Conservation (phyloP, 148 eudicot genomes). For the Cornus florida region DNA sequence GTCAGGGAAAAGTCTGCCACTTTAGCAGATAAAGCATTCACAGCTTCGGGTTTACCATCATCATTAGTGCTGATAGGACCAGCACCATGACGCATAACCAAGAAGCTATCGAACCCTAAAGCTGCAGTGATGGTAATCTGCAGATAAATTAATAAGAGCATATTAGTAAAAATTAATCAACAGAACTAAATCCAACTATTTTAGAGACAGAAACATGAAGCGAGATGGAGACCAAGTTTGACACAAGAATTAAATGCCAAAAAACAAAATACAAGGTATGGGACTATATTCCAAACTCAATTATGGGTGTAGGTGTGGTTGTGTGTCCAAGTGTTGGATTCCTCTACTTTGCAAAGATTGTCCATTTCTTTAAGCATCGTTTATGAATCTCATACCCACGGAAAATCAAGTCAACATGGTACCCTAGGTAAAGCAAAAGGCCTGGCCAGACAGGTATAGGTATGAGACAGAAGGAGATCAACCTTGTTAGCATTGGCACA, state of each 20-base stretch:
- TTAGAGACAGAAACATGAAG: background rate
- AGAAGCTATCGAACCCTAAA: conserved; percentile 90
- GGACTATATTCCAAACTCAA: too few relatives aligned
- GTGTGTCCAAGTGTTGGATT: background rate
- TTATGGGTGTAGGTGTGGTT: background rate
- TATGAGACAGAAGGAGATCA: background rate
- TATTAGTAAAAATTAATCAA: background rate
- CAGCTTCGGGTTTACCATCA: conserved; percentile 25
- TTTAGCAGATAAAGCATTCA: conserved; percentile 35
- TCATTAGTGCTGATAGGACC: conserved; percentile 45
- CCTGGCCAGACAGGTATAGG: background rate
- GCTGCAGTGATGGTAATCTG: conserved; percentile 86
- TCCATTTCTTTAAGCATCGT: background rate
- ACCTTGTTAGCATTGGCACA: conserved; percentile 82
- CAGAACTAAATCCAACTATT: background rate
- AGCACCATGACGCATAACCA: conserved; percentile 97
- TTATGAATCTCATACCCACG: background rate
- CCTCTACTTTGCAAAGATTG: background rate
- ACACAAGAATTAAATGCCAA: background rate
- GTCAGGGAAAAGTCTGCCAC: conserved; percentile 43
- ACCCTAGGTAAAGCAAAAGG: background rate
- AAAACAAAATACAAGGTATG: background rate
- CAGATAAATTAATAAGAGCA: conserved; percentile 5
- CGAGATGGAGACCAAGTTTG: background rate
- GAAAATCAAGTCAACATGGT: background rate